Conservation (phyloP, 2,329 filamentous ascomycete species). For the Periglandula ipomoeae region DNA sequence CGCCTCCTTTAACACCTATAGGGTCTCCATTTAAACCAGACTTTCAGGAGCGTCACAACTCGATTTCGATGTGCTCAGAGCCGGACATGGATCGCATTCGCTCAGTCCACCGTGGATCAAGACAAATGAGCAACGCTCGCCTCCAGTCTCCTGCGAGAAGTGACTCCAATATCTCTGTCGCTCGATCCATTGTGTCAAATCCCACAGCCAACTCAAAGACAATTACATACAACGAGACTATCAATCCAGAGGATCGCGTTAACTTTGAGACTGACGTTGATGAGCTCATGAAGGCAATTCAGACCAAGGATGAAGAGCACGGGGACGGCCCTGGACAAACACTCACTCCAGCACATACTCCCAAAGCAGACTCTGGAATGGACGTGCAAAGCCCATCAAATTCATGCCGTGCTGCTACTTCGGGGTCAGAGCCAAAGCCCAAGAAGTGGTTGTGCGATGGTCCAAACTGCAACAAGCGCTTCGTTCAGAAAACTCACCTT, state of each 20-base stretch:
- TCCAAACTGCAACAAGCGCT: slow-evolving; percentile 68
- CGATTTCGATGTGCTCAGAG: slow-evolving; percentile 13
- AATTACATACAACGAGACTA: slow-evolving; percentile 36
- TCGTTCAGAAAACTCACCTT: slow-evolving; percentile 86
- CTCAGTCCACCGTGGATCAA: slow-evolving; percentile 15
- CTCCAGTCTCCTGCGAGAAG: slow-evolving; percentile 24
- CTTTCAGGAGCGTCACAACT: slow-evolving; percentile 21
- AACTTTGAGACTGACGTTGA: slow-evolving; percentile 78
- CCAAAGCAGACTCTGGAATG: slow-evolving; percentile 6
- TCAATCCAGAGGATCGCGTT: slow-evolving; percentile 39
- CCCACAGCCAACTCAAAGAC: slow-evolving; percentile 28
- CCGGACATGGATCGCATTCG: slow-evolving; percentile 16
- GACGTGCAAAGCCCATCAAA: slow-evolving; percentile 19
- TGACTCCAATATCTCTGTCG: slow-evolving; percentile 21
- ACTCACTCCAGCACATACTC: slow-evolving; percentile 15
- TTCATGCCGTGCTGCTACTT: slow-evolving; percentile 18
- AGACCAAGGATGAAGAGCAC: slow-evolving; percentile 48
- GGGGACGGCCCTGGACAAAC: slow-evolving; percentile 18
- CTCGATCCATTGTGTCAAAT: slow-evolving; percentile 16
- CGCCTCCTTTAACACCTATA: slow-evolving; percentile 23
- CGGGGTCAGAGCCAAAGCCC: slow-evolving; percentile 18
- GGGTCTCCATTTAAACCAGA: slow-evolving; percentile 25
- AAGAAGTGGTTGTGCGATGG: slow-evolving; percentile 66
- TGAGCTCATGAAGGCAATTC: slow-evolving; percentile 80
- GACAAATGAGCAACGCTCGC: slow-evolving; percentile 23